Conservation (phyloP, 169 alveolate species). For the Cryptosporidium felis region DNA sequence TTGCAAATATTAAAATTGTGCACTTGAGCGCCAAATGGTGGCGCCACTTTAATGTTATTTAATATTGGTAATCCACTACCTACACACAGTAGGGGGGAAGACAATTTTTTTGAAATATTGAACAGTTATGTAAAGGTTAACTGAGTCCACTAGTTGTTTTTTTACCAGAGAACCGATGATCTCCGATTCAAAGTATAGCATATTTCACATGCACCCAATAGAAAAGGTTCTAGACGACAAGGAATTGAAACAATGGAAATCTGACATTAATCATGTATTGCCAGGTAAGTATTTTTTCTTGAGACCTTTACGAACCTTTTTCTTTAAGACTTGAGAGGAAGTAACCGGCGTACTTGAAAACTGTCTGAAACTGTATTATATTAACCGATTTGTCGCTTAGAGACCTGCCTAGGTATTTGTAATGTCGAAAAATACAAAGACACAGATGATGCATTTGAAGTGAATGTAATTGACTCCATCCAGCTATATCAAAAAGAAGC, state of each 20-base stretch:
- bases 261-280: neutral
- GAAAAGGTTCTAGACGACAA: slow-evolving; percentile 23
- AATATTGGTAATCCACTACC: neutral
- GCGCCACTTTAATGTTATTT: neutral
- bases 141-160: too few relatives aligned
- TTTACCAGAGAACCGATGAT: too few relatives aligned
- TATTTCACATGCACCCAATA: slow-evolving; percentile 3
- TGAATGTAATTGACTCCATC: slow-evolving; percentile 17
- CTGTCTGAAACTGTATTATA: too few relatives aligned
- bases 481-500: slow-evolving; percentile 56
- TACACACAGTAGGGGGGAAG: neutral
- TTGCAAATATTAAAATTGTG: too few relatives aligned
- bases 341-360: neutral
- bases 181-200: slow-evolving; percentile 36
- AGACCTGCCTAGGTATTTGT: slow-evolving; percentile 32
- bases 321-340: neutral
- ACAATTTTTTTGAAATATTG: neutral
- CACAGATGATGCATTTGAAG: slow-evolving; percentile 48
- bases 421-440: slow-evolving; percentile 25
- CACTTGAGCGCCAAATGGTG: neutral
- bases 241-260: slow-evolving; percentile 34
- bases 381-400: neutral
- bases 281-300: slow-evolving; percentile 35
- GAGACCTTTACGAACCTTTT: neutral
- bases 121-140: neutral